Evolutionary conservation across 2,329 filamentous ascomycete genomes (phyloP).

Genomic region (Didymella exigua): DNA sequence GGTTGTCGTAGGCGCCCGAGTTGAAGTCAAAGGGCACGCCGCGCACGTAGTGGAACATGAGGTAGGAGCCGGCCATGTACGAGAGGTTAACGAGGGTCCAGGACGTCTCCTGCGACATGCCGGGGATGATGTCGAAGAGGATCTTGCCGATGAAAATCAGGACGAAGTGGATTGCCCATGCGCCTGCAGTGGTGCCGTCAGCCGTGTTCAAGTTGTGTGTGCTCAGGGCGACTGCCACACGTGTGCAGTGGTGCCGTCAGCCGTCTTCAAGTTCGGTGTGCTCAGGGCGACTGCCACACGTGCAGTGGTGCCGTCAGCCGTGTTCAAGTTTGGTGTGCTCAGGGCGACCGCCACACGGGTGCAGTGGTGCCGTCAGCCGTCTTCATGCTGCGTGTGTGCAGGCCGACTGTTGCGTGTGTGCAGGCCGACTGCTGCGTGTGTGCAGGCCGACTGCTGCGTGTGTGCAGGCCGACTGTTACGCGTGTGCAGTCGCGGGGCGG

Average conservation of each 20-base stretch:
- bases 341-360: too few species aligned
- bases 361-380: too few species aligned
- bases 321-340: neutral
- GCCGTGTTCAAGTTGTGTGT: neutral
- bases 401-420: neutral
- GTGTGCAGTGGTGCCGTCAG: too few species aligned
- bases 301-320: constrained; percentile 48
- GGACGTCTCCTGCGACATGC: constrained; percentile 95
- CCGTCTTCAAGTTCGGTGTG: too few species aligned
- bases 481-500: too few species aligned
- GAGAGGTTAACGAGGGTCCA: constrained; percentile 99
- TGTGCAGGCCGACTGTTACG: too few species aligned
- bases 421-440: neutral
- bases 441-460: too few species aligned
- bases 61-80: constrained; percentile 98
- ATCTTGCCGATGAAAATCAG: constrained; percentile 92
- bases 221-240: too few species aligned
- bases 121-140: constrained; percentile 94
- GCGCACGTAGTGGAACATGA: constrained; percentile 99
- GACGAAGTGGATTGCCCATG: constrained; percentile 97
- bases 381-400: too few species aligned
- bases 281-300: too few species aligned
- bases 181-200: constrained; percentile 63
- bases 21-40: constrained; percentile 99
- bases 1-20: constrained; percentile 95